Evolutionary conservation across 768 basidiomycete genomes (phyloP).

Genomic region (Termitomyces sp.): DNA sequence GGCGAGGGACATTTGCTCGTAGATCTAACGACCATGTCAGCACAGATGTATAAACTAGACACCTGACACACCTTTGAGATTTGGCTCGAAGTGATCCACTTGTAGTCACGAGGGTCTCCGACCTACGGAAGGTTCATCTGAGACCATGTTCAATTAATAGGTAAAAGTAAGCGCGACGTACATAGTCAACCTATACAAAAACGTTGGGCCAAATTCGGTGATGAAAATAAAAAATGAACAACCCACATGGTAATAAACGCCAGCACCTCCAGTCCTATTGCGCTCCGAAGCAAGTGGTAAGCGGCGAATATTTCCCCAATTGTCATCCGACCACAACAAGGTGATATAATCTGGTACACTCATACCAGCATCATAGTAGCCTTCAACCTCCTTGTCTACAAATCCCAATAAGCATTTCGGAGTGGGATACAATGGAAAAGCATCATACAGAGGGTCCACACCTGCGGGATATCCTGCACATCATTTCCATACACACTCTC

Average conservation of each 20-base stretch:
- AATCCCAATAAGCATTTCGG: not conserved
- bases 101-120: conserved; percentile 61
- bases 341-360: conserved; percentile 60
- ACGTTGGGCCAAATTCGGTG: not conserved
- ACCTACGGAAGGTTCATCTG: conserved; percentile 34
- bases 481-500: conserved; percentile 41
- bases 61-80: conserved; percentile 36
- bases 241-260: conserved; percentile 63
- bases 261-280: conserved; percentile 61
- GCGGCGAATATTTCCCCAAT: conserved; percentile 70
- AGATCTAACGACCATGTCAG: conserved; percentile 29
- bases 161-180: conserved; percentile 13
- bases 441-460: conserved; percentile 55
- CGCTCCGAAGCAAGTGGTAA: conserved; percentile 48
- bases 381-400: conserved; percentile 56
- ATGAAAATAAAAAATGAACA: not conserved
- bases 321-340: conserved; percentile 69
- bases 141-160: not conserved
- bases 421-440: not conserved
- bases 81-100: conserved; percentile 61
- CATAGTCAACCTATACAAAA: conserved; percentile 39
- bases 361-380: conserved; percentile 61
- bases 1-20: conserved; percentile 67
- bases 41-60: not conserved
- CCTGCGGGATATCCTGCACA: conserved; percentile 51